A percentile compares a stretch with the other conserved stretches of the same genome.
phyloP scores from a whole-genome alignment of 208 protist genomes.

The Naegleria lovaniensis region DNA sequence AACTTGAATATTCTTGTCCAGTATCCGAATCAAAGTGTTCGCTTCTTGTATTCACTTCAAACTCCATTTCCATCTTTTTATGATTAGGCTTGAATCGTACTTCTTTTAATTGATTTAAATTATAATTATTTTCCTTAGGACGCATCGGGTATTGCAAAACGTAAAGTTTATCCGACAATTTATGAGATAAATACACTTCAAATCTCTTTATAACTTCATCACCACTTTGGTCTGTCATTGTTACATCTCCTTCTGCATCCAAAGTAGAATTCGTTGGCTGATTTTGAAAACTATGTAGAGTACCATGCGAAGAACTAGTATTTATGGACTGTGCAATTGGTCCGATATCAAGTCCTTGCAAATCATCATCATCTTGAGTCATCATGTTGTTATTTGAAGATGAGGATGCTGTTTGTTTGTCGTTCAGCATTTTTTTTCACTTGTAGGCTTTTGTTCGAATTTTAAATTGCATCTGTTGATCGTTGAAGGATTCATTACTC shows the following conservation, averaged over 20 bases:
- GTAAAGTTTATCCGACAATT: conserved; percentile 28
- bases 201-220: conserved; percentile 34
- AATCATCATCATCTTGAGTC: background rate
- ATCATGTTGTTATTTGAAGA: background rate
- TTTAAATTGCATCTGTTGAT: background rate
- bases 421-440: background rate
- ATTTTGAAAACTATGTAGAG: no score
- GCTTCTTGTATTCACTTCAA: conserved; percentile 23
- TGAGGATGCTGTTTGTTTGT: background rate
- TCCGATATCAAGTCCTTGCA: background rate
- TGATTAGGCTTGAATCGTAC: conserved; percentile 30
- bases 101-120: conserved; percentile 33
- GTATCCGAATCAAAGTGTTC: conserved; percentile 19
- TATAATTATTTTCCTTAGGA: conserved; percentile 27
- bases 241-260: background rate
- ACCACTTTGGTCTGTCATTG: background rate
- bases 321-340: background rate
- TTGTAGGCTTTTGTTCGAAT: background rate
- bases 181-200: conserved; percentile 38
- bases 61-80: conserved; percentile 40
- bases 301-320: no score
- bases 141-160: conserved; percentile 39
- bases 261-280: background rate
- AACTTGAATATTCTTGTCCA: background rate
- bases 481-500: no score